Base-by-base conservation (phyloP, 805 yeast genomes). In the Starmerella gropengiesseri region DNA sequence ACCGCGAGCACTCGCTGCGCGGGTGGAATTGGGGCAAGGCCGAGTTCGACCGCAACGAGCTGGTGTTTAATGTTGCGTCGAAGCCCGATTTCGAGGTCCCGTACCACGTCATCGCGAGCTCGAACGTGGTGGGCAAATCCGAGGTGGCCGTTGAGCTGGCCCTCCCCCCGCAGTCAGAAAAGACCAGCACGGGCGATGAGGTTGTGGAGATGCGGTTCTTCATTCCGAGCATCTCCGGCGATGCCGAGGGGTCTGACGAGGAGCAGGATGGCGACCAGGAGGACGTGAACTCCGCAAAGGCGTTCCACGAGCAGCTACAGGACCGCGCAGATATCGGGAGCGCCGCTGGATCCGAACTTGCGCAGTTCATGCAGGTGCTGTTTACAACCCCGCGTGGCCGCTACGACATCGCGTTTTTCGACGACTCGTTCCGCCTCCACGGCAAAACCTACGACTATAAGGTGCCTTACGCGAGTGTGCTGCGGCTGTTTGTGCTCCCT, bases 1-100 rank as follows among this genome's bases (percentile, higher is more conserved):
- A 73, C 49, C 76, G 71, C 55, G 97, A 89, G 55, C 98, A 91
- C 63, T 81, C 95, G 4, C 67, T 91, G 51, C 75, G 95, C 65
- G 99, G 99, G 25, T 91, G 98, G 98, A 91, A 91, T 63, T 91
- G 98, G 98, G 99, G 99, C 42, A 77, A 80, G 50, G 71, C 89
- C 13, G 95, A 87, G 60, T 74, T 91, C 59, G 95, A 94, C 17
- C 75, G 95, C 60, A 83, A 85, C 54, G 98, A 91, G 61, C 68
- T 91, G 60, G 75, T 84, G 22, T 87, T 91, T 63, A 76, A 78
- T 45, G 78, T 87, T 18, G 82, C 82, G 57, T 85, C 85, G 53
- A 79, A 82, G 55, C 97, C 98, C 3, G 75, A 80, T 11, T 89
- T 89, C 60, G 98, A 91, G 64, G 65, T 91, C 33, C 95, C 97